Percentiles rank a stretch among this genome's conserved stretches.
These are phyloP conservation scores for Aureobasidium vineae DNA, from an alignment of 2,329 filamentous ascomycete species.

Conservation along the genomic window DNA sequence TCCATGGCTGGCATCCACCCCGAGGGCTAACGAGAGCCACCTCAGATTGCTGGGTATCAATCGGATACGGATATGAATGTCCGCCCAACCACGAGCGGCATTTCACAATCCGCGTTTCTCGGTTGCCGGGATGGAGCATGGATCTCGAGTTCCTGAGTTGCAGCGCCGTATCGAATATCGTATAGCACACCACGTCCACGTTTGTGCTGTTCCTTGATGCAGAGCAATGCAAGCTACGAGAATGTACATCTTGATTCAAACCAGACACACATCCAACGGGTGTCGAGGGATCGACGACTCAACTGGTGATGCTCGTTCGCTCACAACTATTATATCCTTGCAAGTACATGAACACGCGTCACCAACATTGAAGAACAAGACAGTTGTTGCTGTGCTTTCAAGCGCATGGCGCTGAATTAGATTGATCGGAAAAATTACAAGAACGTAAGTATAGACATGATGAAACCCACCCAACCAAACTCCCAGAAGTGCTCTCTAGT, in stretches of 20 bases:
- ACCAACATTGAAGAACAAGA: neutral
- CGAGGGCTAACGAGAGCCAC: conserved; percentile 3
- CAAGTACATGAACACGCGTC: neutral
- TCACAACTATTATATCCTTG: neutral
- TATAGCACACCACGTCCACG: neutral
- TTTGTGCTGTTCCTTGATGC: neutral
- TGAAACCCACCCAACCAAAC: conserved; percentile 21
- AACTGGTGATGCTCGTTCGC: neutral
- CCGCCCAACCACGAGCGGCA: neutral
- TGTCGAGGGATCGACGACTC: neutral
- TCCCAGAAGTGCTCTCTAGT: conserved; percentile 7
- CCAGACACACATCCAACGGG: neutral
- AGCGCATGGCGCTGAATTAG: conserved; percentile 5
- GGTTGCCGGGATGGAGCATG: conserved; percentile 8
- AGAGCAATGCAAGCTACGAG: neutral
- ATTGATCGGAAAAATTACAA: conserved; percentile 18
- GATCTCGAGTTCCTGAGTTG: conserved; percentile 1
- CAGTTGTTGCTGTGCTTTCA: neutral
- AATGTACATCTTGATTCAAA: neutral
- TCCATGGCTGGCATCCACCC: conserved; percentile 8
- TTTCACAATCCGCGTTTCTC: neutral
- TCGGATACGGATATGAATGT: neutral
- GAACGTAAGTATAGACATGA: conserved; percentile 10
- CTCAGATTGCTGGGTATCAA: neutral
- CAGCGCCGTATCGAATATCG: neutral